Base-by-base conservation (phyloP, 352 stramenopile species). In the Phytophthora brassicae region DNA sequence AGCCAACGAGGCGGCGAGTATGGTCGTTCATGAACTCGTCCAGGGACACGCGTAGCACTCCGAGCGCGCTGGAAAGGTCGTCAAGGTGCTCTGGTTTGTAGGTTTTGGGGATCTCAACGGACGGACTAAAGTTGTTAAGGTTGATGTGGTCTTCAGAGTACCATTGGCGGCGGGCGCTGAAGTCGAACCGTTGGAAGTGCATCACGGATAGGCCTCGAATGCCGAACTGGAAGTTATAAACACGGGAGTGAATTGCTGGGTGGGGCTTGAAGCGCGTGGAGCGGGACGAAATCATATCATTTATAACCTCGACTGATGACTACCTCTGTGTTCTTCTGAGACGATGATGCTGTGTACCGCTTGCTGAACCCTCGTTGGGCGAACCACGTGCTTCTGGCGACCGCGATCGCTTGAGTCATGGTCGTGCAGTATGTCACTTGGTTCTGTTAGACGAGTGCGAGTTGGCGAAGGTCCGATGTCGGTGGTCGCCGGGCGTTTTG, bases 221-320 rank as follows among this genome's bases (percentile, higher is more conserved):
- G 0, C 53, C 47, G 24, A 68, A 68, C 23, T 68, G 13, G 7
- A 68, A 22, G 17, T 55, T 53, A 22, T 49, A 68, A 2, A 46
- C 13, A 0, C 49, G 29, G 1, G 35, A 39, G 9, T 64, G 49
- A 23, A 59, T 63, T 6, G 39, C 51, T 16, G 59, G 50, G 23
- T 68, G 60, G 0, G 46, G 60, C 16, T 64, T 49, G 39, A 65
- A 44, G 48, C 66, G 60, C 4, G 50, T 66, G 24, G 49, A 28
- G 24, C 45, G 22, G 49, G 58, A 56, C 7, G 58, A 60, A 22
- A 60, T 60, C 58, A 66, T 66, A n/a, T n/a, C n/a, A n/a, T n/a
- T n/a, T n/a, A n/a, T n/a, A n/a, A n/a, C n/a, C n/a, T 6, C 4
- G 1, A 19, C 56, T 50, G 46, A 55, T 31, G 19, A 58, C 12